These are phyloP conservation scores for Cordyceps tenuipes DNA, from an alignment of 2,329 filamentous ascomycete species.

Conservation along the genomic window DNA sequence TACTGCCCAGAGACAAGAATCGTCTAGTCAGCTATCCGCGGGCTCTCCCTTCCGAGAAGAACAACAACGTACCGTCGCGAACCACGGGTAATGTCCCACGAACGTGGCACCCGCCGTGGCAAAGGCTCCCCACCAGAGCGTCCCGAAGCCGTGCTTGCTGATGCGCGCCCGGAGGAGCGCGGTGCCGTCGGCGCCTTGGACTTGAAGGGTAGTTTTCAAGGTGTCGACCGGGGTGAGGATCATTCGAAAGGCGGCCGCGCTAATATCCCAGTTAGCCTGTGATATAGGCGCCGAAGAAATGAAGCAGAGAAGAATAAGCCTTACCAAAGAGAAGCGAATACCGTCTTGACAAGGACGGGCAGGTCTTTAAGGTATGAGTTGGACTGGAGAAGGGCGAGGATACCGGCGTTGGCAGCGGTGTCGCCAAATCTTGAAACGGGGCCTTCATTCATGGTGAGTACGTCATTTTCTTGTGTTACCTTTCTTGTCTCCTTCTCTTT, in stretches of 20 bases:
- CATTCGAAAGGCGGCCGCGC: conserved; percentile 39
- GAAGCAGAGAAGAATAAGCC: neutral
- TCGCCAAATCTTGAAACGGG: conserved; percentile 39
- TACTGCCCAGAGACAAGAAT: conserved; percentile 24
- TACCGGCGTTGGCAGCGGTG: conserved; percentile 41
- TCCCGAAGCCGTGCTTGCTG: conserved; percentile 35
- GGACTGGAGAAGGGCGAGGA: conserved; percentile 38
- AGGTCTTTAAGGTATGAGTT: conserved; percentile 36
- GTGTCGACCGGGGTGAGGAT: conserved; percentile 40
- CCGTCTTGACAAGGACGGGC: conserved; percentile 34
- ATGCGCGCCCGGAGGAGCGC: conserved; percentile 34
- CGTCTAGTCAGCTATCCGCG: too few species aligned
- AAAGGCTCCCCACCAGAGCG: conserved; percentile 41
- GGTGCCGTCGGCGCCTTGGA: conserved; percentile 36
- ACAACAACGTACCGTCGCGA: conserved; percentile 31
- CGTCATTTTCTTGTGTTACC: neutral
- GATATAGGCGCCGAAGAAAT: neutral
- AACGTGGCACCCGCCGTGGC: conserved; percentile 41
- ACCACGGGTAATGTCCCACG: conserved; percentile 42
- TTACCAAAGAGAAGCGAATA: conserved; percentile 39
- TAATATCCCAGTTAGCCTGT: conserved; percentile 9
- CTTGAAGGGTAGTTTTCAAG: conserved; percentile 41
- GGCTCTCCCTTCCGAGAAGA: too few species aligned
- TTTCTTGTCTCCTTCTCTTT: neutral
- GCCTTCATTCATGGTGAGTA: conserved; percentile 16